Evolutionary conservation across 2,329 filamentous ascomycete genomes (phyloP).

Genomic region (Cercospora sesami): DNA sequence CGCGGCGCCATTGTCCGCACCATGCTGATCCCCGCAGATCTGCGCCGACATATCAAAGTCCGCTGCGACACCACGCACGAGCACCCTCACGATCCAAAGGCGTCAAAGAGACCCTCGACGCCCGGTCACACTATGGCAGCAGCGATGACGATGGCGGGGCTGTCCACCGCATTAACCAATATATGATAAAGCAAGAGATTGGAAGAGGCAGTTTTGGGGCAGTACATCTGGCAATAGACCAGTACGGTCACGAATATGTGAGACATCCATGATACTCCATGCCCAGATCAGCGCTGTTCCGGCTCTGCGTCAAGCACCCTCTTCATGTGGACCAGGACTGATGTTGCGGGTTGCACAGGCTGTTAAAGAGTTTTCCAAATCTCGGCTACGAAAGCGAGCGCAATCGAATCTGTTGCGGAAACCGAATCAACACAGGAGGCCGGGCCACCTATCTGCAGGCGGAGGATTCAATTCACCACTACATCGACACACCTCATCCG

Average conservation of each 20-base stretch:
- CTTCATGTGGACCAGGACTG: constrained; percentile 16
- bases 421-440: constrained; percentile 55
- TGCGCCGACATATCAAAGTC: constrained; percentile 60
- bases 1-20: constrained; percentile 10
- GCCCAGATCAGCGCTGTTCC: constrained; percentile 4
- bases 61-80: constrained; percentile 65
- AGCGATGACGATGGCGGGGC: constrained; percentile 78
- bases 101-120: constrained; percentile 88
- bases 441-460: constrained; percentile 53
- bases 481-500: constrained; percentile 59
- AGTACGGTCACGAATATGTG: constrained; percentile 91
- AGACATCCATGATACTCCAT: constrained; percentile 40
- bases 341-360: constrained; percentile 58
- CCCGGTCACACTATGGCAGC: constrained; percentile 79
- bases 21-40: constrained; percentile 47
- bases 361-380: constrained; percentile 96
- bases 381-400: constrained; percentile 80
- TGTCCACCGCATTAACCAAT: constrained; percentile 91
- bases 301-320: constrained; percentile 7
- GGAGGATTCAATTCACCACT: constrained; percentile 64
- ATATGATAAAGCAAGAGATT: constrained; percentile 90
- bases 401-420: constrained; percentile 82
- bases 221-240: constrained; percentile 85
- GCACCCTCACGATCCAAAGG: constrained; percentile 60
- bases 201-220: constrained; percentile 94